These are phyloP conservation scores for Pythium sp. DNA, from an alignment of 352 stramenopile genomes.

Conservation along the genomic window DNA sequence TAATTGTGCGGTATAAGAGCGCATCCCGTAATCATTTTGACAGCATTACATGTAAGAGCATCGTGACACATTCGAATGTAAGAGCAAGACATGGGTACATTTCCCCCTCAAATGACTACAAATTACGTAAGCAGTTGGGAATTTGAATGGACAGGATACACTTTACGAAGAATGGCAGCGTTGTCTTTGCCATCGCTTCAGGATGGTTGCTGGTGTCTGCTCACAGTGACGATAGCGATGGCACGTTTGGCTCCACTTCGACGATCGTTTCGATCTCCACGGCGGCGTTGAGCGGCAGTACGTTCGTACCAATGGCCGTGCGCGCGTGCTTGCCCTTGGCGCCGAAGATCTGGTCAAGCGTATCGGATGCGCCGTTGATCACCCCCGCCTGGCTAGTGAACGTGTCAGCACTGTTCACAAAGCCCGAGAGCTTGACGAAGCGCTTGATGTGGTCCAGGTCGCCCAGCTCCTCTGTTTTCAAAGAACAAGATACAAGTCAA, in stretches of 20 bases:
- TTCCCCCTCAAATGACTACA: neutral
- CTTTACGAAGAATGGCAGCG: too few species aligned
- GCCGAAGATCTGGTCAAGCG: conserved; percentile 75
- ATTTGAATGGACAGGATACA: neutral
- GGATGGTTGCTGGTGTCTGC: neutral
- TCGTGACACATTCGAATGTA: neutral
- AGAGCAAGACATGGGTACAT: neutral
- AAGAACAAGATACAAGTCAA: neutral
- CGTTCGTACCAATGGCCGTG: conserved; percentile 92
- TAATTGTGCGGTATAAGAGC: neutral
- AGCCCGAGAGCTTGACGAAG: conserved; percentile 92
- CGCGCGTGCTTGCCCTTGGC: conserved; percentile 73
- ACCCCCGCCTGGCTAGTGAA: conserved; percentile 86
- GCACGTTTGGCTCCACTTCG: conserved; percentile 58
- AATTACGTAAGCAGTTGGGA: neutral
- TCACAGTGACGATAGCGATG: neutral
- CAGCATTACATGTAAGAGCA: neutral
- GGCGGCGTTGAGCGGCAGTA: conserved; percentile 90
- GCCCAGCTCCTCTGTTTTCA: conserved; percentile 44
- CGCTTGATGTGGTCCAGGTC: conserved; percentile 87
- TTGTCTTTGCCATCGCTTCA: too few species aligned
- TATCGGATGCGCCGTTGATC: conserved; percentile 92
- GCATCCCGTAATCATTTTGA: neutral
- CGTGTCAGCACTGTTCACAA: conserved; percentile 90
- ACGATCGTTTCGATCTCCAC: conserved; percentile 96